phyloP scores from a whole-genome alignment of 305 asterid genomes.

The Fraxinus xanthoxyloides region DNA sequence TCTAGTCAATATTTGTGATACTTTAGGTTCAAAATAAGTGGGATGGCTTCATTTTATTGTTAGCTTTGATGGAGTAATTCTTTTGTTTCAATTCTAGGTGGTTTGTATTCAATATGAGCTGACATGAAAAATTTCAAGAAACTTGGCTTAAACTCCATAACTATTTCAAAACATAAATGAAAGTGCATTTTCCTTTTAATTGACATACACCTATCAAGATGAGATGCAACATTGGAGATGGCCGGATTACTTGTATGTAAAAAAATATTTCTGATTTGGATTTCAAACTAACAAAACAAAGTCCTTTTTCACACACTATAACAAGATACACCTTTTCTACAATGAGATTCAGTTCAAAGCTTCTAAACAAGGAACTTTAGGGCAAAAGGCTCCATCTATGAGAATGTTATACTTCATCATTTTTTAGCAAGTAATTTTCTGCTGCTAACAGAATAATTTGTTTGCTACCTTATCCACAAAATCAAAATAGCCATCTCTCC shows the following conservation, averaged over 20 bases:
- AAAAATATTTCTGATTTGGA: not conserved
- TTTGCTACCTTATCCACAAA: constrained; percentile 30
- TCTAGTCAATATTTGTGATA: not conserved
- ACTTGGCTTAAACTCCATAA: not conserved
- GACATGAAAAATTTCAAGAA: not conserved
- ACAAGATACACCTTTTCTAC: not conserved
- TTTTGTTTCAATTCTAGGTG: not conserved
- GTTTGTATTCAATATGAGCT: not conserved
- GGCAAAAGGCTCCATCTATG: not conserved
- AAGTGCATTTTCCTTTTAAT: not conserved
- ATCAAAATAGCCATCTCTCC: constrained; percentile 39
- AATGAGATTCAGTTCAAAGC: not conserved
- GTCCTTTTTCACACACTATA: not conserved
- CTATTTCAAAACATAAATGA: not conserved
- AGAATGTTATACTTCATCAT: not conserved
- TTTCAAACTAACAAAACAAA: not conserved
- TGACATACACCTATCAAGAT: not conserved
- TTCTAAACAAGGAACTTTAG: not conserved
- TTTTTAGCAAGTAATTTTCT: not conserved
- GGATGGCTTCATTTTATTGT: not conserved
- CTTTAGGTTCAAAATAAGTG: not conserved
- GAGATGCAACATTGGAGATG: not conserved
- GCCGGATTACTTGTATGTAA: not conserved
- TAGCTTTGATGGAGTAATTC: not conserved
- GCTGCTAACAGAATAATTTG: constrained; percentile 14